phyloP scores from a whole-genome alignment of 495 filamentous ascomycete species.

The Neurospora sublineolata region DNA sequence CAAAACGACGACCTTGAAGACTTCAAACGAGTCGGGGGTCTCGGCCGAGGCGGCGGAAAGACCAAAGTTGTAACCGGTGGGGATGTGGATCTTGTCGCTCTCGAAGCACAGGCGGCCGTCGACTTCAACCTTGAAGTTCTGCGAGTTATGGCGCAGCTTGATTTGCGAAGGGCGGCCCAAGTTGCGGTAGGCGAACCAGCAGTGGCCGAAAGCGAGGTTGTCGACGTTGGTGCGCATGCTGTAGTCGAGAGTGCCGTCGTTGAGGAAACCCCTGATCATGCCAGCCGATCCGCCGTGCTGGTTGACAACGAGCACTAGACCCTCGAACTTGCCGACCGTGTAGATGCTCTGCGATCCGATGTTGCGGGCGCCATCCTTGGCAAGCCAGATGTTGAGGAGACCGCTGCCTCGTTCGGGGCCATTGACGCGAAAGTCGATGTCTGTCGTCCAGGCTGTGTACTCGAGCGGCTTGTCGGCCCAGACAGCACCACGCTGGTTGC shows the following conservation, averaged over 20 bases:
- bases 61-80: slow-evolving; percentile 74
- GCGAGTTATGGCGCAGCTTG: slow-evolving; percentile 54
- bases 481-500: slow-evolving; percentile 69
- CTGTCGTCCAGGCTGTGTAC: slow-evolving; percentile 62
- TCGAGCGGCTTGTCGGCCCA: slow-evolving; percentile 60
- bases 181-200: slow-evolving; percentile 84
- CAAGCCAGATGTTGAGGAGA: slow-evolving; percentile 90
- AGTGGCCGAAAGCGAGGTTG: slow-evolving; percentile 84
- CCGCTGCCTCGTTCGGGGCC: slow-evolving; percentile 78
- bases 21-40: slow-evolving; percentile 85
- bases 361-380: slow-evolving; percentile 52
- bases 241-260: slow-evolving; percentile 79
- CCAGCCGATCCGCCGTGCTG: slow-evolving; percentile 73
- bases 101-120: slow-evolving; percentile 79
- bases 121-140: slow-evolving; percentile 62
- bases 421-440: slow-evolving; percentile 76
- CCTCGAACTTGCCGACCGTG: slow-evolving; percentile 72
- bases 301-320: slow-evolving; percentile 77
- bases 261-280: slow-evolving; percentile 81
- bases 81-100: slow-evolving; percentile 64
- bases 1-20: slow-evolving; percentile 73
- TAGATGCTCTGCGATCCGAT: slow-evolving; percentile 69
- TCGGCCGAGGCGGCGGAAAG: slow-evolving; percentile 81
- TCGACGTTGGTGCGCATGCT: slow-evolving; percentile 68
- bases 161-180: slow-evolving; percentile 70